These are phyloP conservation scores for Coffea humblotiana DNA, from an alignment of 305 asterid genomes.

Conservation along the genomic window DNA sequence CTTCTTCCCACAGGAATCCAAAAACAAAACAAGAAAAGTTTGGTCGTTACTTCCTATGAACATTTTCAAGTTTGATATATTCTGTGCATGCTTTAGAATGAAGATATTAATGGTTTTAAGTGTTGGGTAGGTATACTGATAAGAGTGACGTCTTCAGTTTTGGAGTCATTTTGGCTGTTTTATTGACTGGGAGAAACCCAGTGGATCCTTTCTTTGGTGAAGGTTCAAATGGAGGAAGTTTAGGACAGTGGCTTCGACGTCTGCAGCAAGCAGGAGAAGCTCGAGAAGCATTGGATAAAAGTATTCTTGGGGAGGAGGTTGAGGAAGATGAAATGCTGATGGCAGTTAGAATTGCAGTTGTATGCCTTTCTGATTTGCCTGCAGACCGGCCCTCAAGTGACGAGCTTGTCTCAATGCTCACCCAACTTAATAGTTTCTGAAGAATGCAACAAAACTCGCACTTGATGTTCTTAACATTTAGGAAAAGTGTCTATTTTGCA, in stretches of 20 bases:
- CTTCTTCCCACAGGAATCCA: background rate
- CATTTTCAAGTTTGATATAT: background rate
- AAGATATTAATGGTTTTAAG: background rate
- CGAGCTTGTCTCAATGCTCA: constrained; percentile 94
- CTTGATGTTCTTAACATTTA: constrained; percentile 6
- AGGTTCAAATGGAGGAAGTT: constrained; percentile 59
- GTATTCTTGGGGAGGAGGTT: constrained; percentile 66
- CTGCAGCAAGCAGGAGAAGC: constrained; percentile 84
- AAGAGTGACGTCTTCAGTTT: constrained; percentile 92
- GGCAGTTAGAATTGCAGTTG: constrained; percentile 83
- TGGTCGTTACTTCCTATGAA: background rate
- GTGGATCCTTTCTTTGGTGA: constrained; percentile 62
- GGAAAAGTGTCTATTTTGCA: background rate
- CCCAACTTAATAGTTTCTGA: constrained; percentile 84
- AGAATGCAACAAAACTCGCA: background rate
- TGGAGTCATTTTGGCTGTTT: constrained; percentile 74
- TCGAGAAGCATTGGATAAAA: constrained; percentile 74
- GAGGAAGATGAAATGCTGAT: constrained; percentile 98
- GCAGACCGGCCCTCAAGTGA: constrained; percentile 93
- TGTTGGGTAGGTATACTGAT: constrained; percentile 63
- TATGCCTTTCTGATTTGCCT: constrained; percentile 85
- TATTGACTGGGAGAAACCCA: constrained; percentile 80
- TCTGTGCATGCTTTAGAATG: background rate
- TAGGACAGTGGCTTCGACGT: constrained; percentile 84
- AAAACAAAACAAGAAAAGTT: no score